Evolutionary conservation across 2,329 filamentous ascomycete genomes (phyloP).

Genomic region (Rhinocladiella similis): DNA sequence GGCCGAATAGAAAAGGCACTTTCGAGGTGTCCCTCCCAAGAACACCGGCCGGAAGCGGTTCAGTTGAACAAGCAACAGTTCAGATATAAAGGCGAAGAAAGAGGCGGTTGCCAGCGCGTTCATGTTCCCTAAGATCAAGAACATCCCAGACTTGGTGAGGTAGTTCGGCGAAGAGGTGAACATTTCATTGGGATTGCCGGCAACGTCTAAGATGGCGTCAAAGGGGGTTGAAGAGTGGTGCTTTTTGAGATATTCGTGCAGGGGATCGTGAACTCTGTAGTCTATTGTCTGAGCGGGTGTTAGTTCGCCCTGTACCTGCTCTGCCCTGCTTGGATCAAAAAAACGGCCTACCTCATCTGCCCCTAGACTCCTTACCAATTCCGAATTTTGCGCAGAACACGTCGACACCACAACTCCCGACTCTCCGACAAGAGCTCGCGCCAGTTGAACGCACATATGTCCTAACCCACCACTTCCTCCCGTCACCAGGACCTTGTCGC

Average conservation of each 20-base stretch:
- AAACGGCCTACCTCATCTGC: conserved; percentile 14
- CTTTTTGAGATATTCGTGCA: conserved; percentile 10
- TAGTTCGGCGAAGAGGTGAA: conserved; percentile 6
- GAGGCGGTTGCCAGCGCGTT: neutral
- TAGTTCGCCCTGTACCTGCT: too few species aligned
- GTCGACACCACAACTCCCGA: conserved; percentile 9
- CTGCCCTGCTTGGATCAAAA: neutral
- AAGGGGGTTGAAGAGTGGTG: conserved; percentile 7
- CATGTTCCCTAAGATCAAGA: conserved; percentile 7
- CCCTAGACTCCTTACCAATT: conserved; percentile 1
- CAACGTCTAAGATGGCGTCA: conserved; percentile 15
- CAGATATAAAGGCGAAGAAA: neutral
- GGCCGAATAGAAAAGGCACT: conserved; percentile 9
- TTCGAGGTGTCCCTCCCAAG: conserved; percentile 12
- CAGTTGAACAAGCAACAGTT: neutral
- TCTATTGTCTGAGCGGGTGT: conserved; percentile 2
- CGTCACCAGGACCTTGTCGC: conserved; percentile 10
- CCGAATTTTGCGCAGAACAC: conserved; percentile 4
- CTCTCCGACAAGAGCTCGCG: conserved; percentile 7
- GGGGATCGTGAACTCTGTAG: conserved; percentile 8
- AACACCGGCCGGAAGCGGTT: conserved; percentile 5
- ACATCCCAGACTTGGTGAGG: conserved; percentile 8
- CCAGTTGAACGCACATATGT: conserved; percentile 7
- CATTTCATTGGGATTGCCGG: conserved; percentile 4
- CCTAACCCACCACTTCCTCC: conserved; percentile 10